These are phyloP conservation scores for Amanita exitialis DNA, from an alignment of 768 basidiomycete genomes.

Conservation along the genomic window DNA sequence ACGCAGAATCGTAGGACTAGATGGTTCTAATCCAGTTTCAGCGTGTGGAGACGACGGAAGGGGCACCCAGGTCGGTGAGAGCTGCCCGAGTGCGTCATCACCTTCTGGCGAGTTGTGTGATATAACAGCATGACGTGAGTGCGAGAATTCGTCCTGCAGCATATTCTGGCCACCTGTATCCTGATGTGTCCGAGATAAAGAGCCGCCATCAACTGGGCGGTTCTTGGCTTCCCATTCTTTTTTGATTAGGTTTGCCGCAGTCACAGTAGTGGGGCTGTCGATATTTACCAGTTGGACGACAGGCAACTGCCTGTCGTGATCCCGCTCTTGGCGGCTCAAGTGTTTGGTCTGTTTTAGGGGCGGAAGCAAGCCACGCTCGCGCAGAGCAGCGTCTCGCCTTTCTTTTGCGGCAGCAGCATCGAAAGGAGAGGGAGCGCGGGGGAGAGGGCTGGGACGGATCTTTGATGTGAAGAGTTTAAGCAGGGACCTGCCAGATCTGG, in stretches of 20 bases:
- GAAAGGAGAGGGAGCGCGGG: slow-evolving; percentile 8
- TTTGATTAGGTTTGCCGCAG: slow-evolving; percentile 45
- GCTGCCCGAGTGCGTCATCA: neutral
- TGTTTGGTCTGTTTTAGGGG: slow-evolving; percentile 30
- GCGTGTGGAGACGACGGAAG: slow-evolving; percentile 3
- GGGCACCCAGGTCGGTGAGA: slow-evolving; percentile 9
- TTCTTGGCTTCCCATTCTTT: slow-evolving; percentile 41
- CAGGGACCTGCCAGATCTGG: slow-evolving; percentile 22
- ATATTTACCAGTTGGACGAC: slow-evolving; percentile 15
- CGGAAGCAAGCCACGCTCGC: slow-evolving; percentile 50
- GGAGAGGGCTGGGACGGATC: slow-evolving; percentile 9
- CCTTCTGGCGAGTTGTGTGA: neutral
- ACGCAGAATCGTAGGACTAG: neutral
- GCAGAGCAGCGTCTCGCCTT: slow-evolving; percentile 44
- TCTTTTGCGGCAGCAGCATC: slow-evolving; percentile 20
- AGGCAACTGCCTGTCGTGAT: slow-evolving; percentile 26
- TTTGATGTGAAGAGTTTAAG: slow-evolving; percentile 24
- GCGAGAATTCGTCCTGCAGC: neutral
- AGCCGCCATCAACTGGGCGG: slow-evolving; percentile 13
- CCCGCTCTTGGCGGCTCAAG: slow-evolving; percentile 30
- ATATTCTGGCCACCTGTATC: neutral
- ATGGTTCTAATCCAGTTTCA: neutral
- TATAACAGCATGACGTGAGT: neutral
- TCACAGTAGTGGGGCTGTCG: slow-evolving; percentile 14
- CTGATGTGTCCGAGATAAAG: slow-evolving; percentile 12